A percentile compares a stretch with the other conserved stretches of the same genome.
Evolutionary conservation across 2,329 filamentous ascomycete species (phyloP).

Genomic region (Pseudocercospora fuligena): DNA sequence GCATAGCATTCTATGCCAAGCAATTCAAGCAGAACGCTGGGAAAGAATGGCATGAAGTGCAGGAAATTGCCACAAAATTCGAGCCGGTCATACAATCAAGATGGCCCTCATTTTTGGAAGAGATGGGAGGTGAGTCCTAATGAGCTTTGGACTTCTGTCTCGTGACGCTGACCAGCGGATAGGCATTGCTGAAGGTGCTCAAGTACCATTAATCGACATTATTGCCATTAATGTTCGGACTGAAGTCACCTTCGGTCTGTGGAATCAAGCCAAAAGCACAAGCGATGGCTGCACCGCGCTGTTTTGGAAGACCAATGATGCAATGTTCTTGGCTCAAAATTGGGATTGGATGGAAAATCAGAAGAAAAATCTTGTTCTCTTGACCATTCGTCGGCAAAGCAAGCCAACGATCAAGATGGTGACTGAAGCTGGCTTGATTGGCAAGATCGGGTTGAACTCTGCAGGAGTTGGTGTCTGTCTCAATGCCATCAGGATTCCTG

Average conservation of each 20-base stretch:
- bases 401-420: slow-evolving; percentile 60
- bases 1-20: slow-evolving; percentile 53
- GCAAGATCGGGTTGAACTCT: slow-evolving; percentile 69
- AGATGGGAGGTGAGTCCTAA: slow-evolving; percentile 43
- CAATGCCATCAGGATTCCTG: slow-evolving; percentile 65
- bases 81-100: slow-evolving; percentile 49
- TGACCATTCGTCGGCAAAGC: slow-evolving; percentile 49
- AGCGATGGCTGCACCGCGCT: slow-evolving; percentile 62
- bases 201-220: slow-evolving; percentile 55
- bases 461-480: slow-evolving; percentile 63
- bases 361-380: slow-evolving; percentile 55
- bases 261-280: slow-evolving; percentile 32
- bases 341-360: slow-evolving; percentile 65
- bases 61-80: slow-evolving; percentile 53
- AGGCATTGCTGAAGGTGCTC: slow-evolving; percentile 57
- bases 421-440: slow-evolving; percentile 66
- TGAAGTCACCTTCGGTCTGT: slow-evolving; percentile 63
- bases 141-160: not conserved
- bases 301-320: slow-evolving; percentile 46
- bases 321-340: slow-evolving; percentile 51
- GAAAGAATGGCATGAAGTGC: slow-evolving; percentile 53
- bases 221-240: slow-evolving; percentile 63
- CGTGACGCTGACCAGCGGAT: not conserved
- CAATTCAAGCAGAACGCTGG: slow-evolving; percentile 56
- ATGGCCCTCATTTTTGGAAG: slow-evolving; percentile 51